phyloP scores from a whole-genome alignment of 2,329 filamentous ascomycete species.

The Seiridium cupressi region DNA sequence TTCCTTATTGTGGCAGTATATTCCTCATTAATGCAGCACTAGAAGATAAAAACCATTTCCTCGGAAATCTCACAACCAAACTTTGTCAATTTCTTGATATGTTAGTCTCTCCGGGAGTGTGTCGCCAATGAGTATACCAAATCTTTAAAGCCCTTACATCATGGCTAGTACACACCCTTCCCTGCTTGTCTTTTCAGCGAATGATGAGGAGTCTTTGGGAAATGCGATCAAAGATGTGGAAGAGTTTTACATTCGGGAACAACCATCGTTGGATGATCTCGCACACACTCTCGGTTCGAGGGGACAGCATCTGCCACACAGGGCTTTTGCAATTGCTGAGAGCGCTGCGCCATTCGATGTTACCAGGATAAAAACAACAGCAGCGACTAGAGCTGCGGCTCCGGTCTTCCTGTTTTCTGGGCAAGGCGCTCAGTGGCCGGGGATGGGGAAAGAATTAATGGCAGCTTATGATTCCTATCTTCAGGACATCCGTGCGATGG shows the following conservation, averaged over 20 bases:
- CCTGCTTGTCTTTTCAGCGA: constrained; percentile 3
- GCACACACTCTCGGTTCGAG: constrained; percentile 2
- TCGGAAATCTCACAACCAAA: no score
- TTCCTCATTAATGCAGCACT: no score
- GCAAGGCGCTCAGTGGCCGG: constrained; percentile 8
- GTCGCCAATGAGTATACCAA: no score
- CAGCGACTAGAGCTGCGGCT: not conserved
- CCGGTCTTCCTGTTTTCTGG: constrained; percentile 7
- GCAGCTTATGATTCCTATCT: not conserved
- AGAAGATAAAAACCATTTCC: no score
- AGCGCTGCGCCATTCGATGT: not conserved
- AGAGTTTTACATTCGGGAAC: not conserved
- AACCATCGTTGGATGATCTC: not conserved
- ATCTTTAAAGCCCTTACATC: no score
- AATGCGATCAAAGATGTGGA: not conserved
- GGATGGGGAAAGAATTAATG: constrained; percentile 5
- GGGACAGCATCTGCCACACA: not conserved
- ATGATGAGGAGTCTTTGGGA: not conserved
- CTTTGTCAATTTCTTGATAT: no score
- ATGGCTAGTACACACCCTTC: not conserved
- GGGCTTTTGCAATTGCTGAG: not conserved
- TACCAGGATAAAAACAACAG: not conserved
- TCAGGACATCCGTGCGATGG: not conserved
- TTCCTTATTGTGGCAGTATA: no score
- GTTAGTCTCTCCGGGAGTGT: no score